Evolutionary conservation across 78 protist species (phyloP), one percentile per base, ranked within the genome.

Genomic region (Dictyostelium discoideum): DNA sequence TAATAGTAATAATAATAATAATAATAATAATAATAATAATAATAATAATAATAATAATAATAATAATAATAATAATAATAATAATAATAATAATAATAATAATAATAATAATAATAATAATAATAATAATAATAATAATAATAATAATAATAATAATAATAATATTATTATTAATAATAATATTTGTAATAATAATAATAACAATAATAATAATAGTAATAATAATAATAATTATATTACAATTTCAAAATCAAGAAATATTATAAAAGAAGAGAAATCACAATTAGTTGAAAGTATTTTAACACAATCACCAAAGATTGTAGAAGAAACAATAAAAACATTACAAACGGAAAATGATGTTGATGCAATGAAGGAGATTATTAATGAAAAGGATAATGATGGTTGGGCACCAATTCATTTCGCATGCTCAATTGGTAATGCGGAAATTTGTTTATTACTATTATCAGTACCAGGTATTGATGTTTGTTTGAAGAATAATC

Each of bases 361-460:
- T 63, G 79, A 82, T 2, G 18, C 26, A 50, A 69, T 65, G 26
- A 13, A 2, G 16, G 39, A 82, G 10, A 57, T 40, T 18, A 90
- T 90, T 14, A 90, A 90, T 29, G 76, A 82, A 16, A 3, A 29
- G 7, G 94, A 82, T 72, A 37, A 42, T 9, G 74, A 82, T 82
- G 94, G 94, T 7, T 90, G 94, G 94, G 76, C 94, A 82, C 88
- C 94, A 10, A 22, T 90, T 1, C 87, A 82, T 69, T 20, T 24
- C 5, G 86, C 94, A 3, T 84, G 83, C 24, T 72, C 48, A 16
- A 42, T 48, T 4, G 94, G 94, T 11, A 90, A 90, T 37, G 73
- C 87, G 4, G 94, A 90, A 9, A 82, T 82, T 50, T 81, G 87
- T 82, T 69, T 69, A 50, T 40, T 72, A 50, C 24, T 90, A 6